Conservation (phyloP, 2,329 filamentous ascomycete species). For the Cadophora sp. region DNA sequence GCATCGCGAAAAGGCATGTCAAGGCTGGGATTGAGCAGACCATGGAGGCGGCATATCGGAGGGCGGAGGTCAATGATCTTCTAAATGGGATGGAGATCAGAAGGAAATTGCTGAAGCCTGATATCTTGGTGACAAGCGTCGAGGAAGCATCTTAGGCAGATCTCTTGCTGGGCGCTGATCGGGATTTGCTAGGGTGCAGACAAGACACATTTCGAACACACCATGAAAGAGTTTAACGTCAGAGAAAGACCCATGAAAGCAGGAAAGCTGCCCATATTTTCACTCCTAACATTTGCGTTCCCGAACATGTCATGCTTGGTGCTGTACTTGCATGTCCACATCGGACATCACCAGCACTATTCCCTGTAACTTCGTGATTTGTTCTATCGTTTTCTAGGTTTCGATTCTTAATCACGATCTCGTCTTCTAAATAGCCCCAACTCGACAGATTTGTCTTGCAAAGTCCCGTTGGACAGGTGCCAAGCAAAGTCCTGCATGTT, state of each 20-base stretch:
- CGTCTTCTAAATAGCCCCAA: no score
- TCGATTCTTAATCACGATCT: neutral
- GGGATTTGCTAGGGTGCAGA: neutral
- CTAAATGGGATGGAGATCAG: conserved; percentile 84
- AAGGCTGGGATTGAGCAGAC: conserved; percentile 76
- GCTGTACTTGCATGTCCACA: no score
- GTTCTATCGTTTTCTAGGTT: neutral
- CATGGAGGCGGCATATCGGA: conserved; percentile 70
- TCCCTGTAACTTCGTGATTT: neutral
- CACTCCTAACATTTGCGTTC: no score
- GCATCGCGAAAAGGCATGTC: conserved; percentile 78
- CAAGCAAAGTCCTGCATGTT: no score
- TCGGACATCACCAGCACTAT: no score
- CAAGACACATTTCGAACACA: neutral
- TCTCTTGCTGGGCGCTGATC: neutral
- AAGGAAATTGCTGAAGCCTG: conserved; percentile 61
- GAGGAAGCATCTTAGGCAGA: conserved; percentile 60
- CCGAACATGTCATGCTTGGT: no score
- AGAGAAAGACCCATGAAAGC: no score
- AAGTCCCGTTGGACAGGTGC: no score
- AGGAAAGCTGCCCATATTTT: no score
- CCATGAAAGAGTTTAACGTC: no score
- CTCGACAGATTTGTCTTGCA: no score
- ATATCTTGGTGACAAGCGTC: conserved; percentile 70
- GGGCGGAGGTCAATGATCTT: conserved; percentile 84